Evolutionary conservation across 2,329 filamentous ascomycete genomes (phyloP), one percentile per base, ranked within the genome.

Genomic region (Albifimbria verrucaria): DNA sequence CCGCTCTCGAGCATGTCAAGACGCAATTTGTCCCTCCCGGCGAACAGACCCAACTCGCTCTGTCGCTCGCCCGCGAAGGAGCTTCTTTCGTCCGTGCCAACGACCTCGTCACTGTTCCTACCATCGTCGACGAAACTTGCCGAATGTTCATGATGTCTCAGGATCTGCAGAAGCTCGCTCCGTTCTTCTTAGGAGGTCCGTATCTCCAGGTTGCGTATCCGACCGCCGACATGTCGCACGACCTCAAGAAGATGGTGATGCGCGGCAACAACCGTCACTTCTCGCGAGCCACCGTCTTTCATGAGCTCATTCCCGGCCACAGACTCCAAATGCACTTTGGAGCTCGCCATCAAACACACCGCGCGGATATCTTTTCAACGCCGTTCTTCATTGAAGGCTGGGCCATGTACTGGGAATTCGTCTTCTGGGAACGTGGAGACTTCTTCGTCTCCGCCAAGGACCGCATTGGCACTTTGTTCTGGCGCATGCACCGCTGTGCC

Each of bases 341-440:
- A 17, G 64, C 68, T 15, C 73, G 81, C 7, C 64, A 74, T 54
- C 72, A 72, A 18, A 72, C 74, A 3, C 79, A 85, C 62, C 74
- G 81, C 5, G 28, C 10, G 10, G 63, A 65, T 20, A 59, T 83
- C 7, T 85, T 85, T 63, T 65, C 69, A 25, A 85, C 81, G 1
- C 79, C 81, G 0, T 85, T 85, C 60, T 83, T 75, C 68, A 75
- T 81, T 36, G 82, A 85, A 63, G 82, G 82, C 18, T 85, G 81
- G 81, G 77, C 81, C 10, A 73, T 83, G 57, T 85, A 85, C 62
- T 85, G 81, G 81, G 82, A 85, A 66, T 70, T 83, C 59, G 62
- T 82, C 18, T 70, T 86, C 17, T 86, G 80, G 80, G 65, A 78
- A 42, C 72, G 77, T 24, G 72, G 72, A 25, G 73, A 77, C 57